These are phyloP conservation scores for Fusarium miscanthi DNA, from an alignment of 2,329 filamentous ascomycete genomes.

Conservation along the genomic window DNA sequence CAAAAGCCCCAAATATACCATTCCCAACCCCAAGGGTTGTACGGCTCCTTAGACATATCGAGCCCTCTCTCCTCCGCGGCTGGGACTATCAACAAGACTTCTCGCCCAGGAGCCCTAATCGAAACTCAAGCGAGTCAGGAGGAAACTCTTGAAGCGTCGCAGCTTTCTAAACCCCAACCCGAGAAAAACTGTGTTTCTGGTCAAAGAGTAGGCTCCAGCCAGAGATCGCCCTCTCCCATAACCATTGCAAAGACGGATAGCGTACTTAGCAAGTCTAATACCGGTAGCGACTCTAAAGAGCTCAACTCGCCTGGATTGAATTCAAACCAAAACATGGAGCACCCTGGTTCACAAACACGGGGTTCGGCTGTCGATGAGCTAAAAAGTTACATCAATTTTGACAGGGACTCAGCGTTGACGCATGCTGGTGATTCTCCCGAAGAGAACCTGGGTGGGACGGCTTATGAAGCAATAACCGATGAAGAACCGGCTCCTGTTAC, in stretches of 20 bases:
- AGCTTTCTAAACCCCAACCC: constrained; percentile 23
- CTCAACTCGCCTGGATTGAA: background rate
- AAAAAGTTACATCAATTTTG: constrained; percentile 40
- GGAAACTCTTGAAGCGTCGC: constrained; percentile 9
- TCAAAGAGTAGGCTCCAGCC: background rate
- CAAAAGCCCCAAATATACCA: constrained; percentile 23
- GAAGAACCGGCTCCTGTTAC: background rate
- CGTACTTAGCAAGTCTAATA: background rate
- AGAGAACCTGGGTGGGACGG: constrained; percentile 6
- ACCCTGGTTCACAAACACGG: constrained; percentile 17
- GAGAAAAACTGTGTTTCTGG: constrained; percentile 26
- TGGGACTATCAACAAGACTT: background rate
- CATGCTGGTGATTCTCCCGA: constrained; percentile 18
- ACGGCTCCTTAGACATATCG: background rate
- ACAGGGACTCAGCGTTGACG: constrained; percentile 23
- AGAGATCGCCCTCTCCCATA: background rate
- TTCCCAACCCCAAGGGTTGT: constrained; percentile 33
- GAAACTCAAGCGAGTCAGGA: background rate
- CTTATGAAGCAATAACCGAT: constrained; percentile 7
- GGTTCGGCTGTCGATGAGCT: constrained; percentile 41
- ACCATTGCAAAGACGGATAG: background rate
- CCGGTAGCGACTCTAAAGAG: background rate
- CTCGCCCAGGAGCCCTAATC: background rate
- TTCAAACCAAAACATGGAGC: constrained; percentile 30
- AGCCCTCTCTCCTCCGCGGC: constrained; percentile 1